Base-by-base conservation (phyloP, 2,329 filamentous ascomycete genomes). In the Aspergillus sp. region DNA sequence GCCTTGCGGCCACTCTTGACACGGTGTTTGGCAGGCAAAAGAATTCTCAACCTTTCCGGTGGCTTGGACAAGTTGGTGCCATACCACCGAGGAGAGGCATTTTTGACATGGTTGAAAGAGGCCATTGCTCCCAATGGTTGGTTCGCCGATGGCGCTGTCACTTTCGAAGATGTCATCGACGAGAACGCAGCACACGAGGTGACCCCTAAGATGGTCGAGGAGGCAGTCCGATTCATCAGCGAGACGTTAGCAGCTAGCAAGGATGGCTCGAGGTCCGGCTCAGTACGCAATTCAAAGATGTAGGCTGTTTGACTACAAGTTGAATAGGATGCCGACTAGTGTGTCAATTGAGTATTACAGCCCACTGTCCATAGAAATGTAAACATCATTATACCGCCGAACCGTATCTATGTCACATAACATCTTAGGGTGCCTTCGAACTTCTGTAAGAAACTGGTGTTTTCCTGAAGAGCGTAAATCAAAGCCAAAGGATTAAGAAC, bases 11-110 rank as follows among this genome's bases (percentile, higher is more conserved):
- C 75, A 4, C 44, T 72, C 7, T 56, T 80, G 39, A 62, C 62
- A 5, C 56, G 54, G 5, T 61, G 56, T 36, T 48, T 75, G n/a
- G 62, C 59, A 3, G 77, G 77, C 0, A 82, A 80, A 60, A 70
- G 67, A 35, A 73, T 82, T 19, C 50, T 82, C 36, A 74, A 72
- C 48, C 47, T 81, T 26, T 71, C 73, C 26, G 79, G 78, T 12
- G 76, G 71, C 1, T 66, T 67, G 2, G 81, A 85, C 55, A 81
- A 81, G 48, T 60, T 85, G 11, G 81, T 85, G 10, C 79, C 79
- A 5, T 81, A 82, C 54, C 67, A 68, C 7, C 73, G 74, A 6
- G 74, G 75, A 10, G 72, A 81, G 53, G 68, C 73, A 0, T 82
- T 84, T 52, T 51, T 84, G 33, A 62, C 66, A 0, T 79, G 76